Evolutionary conservation across 495 filamentous ascomycete genomes (phyloP).

Genomic region (Acidomyces sp.): DNA sequence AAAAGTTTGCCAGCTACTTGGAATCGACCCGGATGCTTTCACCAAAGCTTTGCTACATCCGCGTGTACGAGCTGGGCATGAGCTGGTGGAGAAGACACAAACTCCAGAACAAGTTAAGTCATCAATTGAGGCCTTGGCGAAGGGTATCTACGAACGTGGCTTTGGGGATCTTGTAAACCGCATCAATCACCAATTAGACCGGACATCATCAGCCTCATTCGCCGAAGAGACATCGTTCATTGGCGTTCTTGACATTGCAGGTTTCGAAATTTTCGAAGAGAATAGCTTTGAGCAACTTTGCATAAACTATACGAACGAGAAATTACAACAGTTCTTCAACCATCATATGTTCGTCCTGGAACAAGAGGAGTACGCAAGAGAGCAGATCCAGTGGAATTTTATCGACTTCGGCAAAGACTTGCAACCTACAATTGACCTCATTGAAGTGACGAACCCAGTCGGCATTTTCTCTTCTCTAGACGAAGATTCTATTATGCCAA

Average conservation of each 20-base stretch:
- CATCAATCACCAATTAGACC: conserved; percentile 85
- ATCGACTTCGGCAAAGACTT: conserved; percentile 97
- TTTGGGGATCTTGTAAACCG: conserved; percentile 86
- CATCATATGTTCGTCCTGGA: conserved; percentile 99
- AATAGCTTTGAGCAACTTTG: conserved; percentile 99
- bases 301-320: conserved; percentile 99
- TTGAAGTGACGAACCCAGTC: conserved; percentile 90
- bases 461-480: conserved; percentile 98
- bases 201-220: conserved; percentile 46
- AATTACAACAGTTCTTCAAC: conserved; percentile 98
- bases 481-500: conserved; percentile 98
- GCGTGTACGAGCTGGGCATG: conserved; percentile 82
- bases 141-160: conserved; percentile 92
- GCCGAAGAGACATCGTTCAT: conserved; percentile 89
- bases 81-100: conserved; percentile 97
- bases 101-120: conserved; percentile 92
- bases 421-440: conserved; percentile 95
- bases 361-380: conserved; percentile 94
- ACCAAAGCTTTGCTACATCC: conserved; percentile 81
- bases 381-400: conserved; percentile 99
- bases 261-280: conserved; percentile 96
- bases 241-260: conserved; percentile 96
- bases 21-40: conserved; percentile 72
- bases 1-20: conserved; percentile 71
- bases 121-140: conserved; percentile 79